Evolutionary conservation across 192 early-diverging fungal genomes (phyloP).

Genomic region (Podila minutissima): DNA sequence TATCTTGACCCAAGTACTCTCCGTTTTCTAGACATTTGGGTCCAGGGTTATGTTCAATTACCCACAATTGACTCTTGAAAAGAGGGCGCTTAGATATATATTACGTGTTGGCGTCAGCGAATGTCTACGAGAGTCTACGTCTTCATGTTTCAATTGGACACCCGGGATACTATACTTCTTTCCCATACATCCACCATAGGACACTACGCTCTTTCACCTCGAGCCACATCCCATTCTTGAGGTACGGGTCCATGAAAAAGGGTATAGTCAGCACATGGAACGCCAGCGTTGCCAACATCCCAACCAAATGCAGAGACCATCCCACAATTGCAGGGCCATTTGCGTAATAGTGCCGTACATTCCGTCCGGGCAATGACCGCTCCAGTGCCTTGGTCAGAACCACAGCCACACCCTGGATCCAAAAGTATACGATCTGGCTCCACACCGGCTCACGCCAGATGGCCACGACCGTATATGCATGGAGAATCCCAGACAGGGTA

Average conservation of each 20-base stretch:
- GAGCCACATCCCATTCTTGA: conserved; percentile 24
- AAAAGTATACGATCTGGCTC: conserved; percentile 39
- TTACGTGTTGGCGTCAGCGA: too few species aligned
- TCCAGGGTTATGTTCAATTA: too few species aligned
- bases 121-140: too few species aligned
- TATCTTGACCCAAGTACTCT: too few species aligned
- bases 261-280: conserved; percentile 20
- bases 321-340: neutral
- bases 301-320: neutral
- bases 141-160: too few species aligned
- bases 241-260: conserved; percentile 34
- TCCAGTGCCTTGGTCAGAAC: conserved; percentile 18
- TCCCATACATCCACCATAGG: conserved; percentile 32
- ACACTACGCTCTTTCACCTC: conserved; percentile 14
- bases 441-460: conserved; percentile 22
- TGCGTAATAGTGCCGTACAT: conserved; percentile 4
- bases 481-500: conserved; percentile 21
- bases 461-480: conserved; percentile 28
- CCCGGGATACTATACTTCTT: neutral
- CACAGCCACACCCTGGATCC: conserved; percentile 29
- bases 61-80: too few species aligned
- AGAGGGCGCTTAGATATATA: too few species aligned
- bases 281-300: neutral
- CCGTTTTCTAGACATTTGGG: too few species aligned
- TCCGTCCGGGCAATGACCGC: neutral